A percentile compares a stretch with the other conserved stretches of the same genome.
Conservation (phyloP, 257 asterid species). For the Solanum stenotomum region DNA sequence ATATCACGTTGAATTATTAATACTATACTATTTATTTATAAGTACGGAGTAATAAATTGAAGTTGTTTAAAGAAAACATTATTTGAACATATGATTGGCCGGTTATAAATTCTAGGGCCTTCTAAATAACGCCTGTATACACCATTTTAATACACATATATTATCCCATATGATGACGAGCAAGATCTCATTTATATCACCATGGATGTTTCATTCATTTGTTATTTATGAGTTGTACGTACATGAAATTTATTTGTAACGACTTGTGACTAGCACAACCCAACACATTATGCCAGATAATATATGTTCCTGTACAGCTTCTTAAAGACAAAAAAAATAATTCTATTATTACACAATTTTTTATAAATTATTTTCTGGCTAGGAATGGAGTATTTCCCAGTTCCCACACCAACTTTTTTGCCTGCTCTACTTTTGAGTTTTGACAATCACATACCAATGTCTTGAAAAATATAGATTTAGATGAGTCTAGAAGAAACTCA, state of each 20-base stretch:
- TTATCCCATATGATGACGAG: background rate
- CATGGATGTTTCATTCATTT: background rate
- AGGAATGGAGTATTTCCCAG: background rate
- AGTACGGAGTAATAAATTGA: background rate
- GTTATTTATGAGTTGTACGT: background rate
- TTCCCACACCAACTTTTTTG: background rate
- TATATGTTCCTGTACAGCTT: background rate
- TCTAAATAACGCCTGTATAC: background rate
- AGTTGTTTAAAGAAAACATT: background rate
- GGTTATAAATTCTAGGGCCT: background rate
- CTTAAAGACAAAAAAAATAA: background rate
- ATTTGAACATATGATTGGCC: background rate
- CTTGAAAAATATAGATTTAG: background rate
- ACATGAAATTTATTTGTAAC: background rate
- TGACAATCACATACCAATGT: background rate
- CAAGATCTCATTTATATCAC: background rate
- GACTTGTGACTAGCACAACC: background rate
- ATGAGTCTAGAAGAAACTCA: background rate
- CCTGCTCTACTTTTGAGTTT: background rate
- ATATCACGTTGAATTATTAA: background rate
- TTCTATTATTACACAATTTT: background rate
- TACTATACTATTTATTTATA: background rate
- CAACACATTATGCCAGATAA: background rate
- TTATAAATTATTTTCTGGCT: background rate
- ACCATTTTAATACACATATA: background rate